Percentiles rank a stretch among this genome's conserved stretches.
phyloP scores from a whole-genome alignment of 495 filamentous ascomycete species.

The Aspergillus cristatus region DNA sequence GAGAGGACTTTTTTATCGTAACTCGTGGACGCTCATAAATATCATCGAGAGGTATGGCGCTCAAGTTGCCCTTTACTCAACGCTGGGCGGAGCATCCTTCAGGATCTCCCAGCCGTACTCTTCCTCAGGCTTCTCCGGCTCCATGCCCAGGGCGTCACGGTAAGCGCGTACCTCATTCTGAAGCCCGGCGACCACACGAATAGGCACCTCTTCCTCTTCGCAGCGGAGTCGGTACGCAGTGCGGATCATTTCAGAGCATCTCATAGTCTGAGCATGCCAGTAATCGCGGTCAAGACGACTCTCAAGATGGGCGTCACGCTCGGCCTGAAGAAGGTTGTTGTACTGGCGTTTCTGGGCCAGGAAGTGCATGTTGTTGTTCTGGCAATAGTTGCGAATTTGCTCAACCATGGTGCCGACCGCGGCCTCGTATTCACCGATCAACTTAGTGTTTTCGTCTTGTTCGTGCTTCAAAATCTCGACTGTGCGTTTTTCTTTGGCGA shows the following conservation, averaged over 20 bases:
- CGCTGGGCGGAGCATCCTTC: conserved; percentile 31
- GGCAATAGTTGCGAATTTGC: conserved; percentile 53
- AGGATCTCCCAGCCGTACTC: conserved; percentile 46
- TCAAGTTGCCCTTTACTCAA: conserved; percentile 22
- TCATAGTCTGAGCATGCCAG: conserved; percentile 51
- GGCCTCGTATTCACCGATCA: conserved; percentile 51
- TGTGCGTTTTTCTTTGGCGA: conserved; percentile 40
- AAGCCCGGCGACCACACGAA: conserved; percentile 41
- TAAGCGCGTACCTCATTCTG: conserved; percentile 49
- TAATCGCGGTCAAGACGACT: conserved; percentile 54
- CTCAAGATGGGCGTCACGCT: conserved; percentile 47
- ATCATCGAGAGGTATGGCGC: too few species aligned
- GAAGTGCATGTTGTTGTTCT: conserved; percentile 51
- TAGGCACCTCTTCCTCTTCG: conserved; percentile 39
- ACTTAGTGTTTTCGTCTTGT: conserved; percentile 39
- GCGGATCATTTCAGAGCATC: conserved; percentile 43
- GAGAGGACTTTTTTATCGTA: conserved; percentile 12
- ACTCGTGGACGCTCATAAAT: conserved; percentile 1
- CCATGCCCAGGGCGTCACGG: conserved; percentile 44
- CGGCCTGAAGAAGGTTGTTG: conserved; percentile 46
- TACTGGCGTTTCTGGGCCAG: conserved; percentile 51
- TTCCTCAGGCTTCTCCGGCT: conserved; percentile 41
- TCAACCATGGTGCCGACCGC: conserved; percentile 48
- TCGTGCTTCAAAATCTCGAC: conserved; percentile 39
- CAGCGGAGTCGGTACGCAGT: conserved; percentile 40